These are phyloP conservation scores for Coemansia sp. DNA, from an alignment of 192 early-diverging fungal genomes.

Conservation along the genomic window DNA sequence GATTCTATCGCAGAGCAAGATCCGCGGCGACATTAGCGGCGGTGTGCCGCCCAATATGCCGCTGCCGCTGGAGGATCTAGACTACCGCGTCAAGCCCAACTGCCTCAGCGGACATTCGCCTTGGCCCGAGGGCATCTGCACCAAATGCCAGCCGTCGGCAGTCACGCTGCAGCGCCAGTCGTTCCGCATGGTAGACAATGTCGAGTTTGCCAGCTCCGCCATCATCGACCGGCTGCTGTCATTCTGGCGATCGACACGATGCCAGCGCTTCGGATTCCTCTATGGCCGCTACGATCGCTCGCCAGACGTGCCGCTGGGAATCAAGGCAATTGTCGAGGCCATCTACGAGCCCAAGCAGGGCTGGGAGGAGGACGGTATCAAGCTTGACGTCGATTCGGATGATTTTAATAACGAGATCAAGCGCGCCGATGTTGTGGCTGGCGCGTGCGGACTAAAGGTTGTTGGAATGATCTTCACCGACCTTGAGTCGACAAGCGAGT, in stretches of 20 bases:
- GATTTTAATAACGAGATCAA: slow-evolving; percentile 57
- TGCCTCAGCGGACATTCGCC: slow-evolving; percentile 84
- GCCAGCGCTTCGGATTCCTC: slow-evolving; percentile 93
- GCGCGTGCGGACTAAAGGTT: slow-evolving; percentile 65
- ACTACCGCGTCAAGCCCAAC: slow-evolving; percentile 75
- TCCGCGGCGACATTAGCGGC: slow-evolving; percentile 50
- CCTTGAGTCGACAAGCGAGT: slow-evolving; percentile 79
- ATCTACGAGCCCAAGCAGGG: slow-evolving; percentile 96
- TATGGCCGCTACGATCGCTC: slow-evolving; percentile 93
- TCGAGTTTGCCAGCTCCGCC: slow-evolving; percentile 84
- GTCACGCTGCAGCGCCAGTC: slow-evolving; percentile 87
- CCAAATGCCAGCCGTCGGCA: slow-evolving; percentile 96
- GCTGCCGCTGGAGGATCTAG: slow-evolving; percentile 86
- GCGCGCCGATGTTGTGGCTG: slow-evolving; percentile 64
- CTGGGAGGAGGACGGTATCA: slow-evolving; percentile 73
- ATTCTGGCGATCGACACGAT: slow-evolving; percentile 86
- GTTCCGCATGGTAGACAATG: slow-evolving; percentile 96
- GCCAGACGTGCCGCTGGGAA: slow-evolving; percentile 88
- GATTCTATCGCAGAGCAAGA: slow-evolving; percentile 71
- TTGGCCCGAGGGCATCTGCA: slow-evolving; percentile 96
- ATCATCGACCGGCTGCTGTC: slow-evolving; percentile 85
- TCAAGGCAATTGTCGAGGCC: slow-evolving; percentile 93
- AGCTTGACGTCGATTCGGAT: slow-evolving; percentile 60
- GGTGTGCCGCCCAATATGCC: slow-evolving; percentile 57
- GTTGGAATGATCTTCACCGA: slow-evolving; percentile 97